Conservation (phyloP, 2,329 filamentous ascomycete species). For the Fusarium sp. region DNA sequence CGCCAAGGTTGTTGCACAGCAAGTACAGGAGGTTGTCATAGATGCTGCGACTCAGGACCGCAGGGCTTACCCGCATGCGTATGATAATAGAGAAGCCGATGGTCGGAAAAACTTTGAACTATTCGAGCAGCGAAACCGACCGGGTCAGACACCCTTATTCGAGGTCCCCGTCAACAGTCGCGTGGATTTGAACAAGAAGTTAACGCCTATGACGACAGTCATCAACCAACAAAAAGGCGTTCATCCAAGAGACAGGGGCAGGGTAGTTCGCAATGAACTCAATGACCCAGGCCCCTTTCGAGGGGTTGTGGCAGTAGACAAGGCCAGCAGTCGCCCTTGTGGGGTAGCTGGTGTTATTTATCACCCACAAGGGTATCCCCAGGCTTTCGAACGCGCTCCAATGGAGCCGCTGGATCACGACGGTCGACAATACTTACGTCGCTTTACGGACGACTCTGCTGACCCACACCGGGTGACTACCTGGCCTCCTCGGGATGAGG, state of each 20-base stretch:
- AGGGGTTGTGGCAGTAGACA: not conserved
- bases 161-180: conserved; percentile 11
- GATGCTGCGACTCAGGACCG: not conserved
- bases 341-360: not conserved
- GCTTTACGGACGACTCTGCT: conserved; percentile 12
- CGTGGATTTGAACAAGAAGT: not conserved
- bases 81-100: not conserved
- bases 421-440: conserved; percentile 12
- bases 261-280: not conserved
- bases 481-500: conserved; percentile 27
- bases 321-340: not conserved
- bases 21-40: not conserved
- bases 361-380: too few relatives aligned
- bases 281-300: conserved; percentile 17
- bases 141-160: fast-evolving
- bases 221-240: not conserved
- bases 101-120: not conserved
- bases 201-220: not conserved
- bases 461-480: conserved; percentile 5
- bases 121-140: not conserved
- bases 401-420: conserved; percentile 13
- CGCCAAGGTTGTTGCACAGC: not conserved
- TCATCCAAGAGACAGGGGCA: conserved; percentile 1
- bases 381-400: too few relatives aligned
- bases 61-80: not conserved